Evolutionary conservation across 495 filamentous ascomycete genomes (phyloP).

Genomic region (Annulohypoxylon moriforme): DNA sequence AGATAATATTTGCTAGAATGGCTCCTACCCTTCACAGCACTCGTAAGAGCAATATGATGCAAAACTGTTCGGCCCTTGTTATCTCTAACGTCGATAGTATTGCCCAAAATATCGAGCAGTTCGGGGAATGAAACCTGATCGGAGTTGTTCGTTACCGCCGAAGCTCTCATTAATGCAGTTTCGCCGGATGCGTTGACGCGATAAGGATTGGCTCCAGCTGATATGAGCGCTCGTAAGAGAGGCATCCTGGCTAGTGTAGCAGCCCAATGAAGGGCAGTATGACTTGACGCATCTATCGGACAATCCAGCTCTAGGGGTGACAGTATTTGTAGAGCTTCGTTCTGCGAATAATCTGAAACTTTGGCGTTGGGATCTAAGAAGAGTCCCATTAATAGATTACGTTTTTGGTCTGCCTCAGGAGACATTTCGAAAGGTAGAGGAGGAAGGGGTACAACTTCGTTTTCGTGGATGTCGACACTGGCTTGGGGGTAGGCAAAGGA

Average conservation of each 20-base stretch:
- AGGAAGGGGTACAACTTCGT: constrained; percentile 69
- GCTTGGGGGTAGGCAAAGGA: constrained; percentile 81
- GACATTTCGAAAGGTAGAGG: constrained; percentile 76
- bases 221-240: constrained; percentile 80
- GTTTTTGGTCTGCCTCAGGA: constrained; percentile 76
- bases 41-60: constrained; percentile 95
- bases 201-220: constrained; percentile 83
- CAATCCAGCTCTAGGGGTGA: constrained; percentile 87
- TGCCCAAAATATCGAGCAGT: constrained; percentile 84
- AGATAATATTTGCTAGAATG: constrained; percentile 91
- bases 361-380: constrained; percentile 80
- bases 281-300: constrained; percentile 85
- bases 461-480: constrained; percentile 57
- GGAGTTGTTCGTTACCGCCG: constrained; percentile 88
- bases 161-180: constrained; percentile 89
- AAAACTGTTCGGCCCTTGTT: constrained; percentile 89
- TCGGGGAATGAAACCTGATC: constrained; percentile 84
- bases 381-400: constrained; percentile 83
- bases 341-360: constrained; percentile 64
- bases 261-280: constrained; percentile 97
- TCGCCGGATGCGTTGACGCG: constrained; percentile 89
- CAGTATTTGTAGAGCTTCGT: constrained; percentile 63
- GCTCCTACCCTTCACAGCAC: constrained; percentile 88
- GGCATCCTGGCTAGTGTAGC: constrained; percentile 89
- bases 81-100: constrained; percentile 92